phyloP scores from a whole-genome alignment of 768 basidiomycete genomes.

The Mycena albidolilacea region DNA sequence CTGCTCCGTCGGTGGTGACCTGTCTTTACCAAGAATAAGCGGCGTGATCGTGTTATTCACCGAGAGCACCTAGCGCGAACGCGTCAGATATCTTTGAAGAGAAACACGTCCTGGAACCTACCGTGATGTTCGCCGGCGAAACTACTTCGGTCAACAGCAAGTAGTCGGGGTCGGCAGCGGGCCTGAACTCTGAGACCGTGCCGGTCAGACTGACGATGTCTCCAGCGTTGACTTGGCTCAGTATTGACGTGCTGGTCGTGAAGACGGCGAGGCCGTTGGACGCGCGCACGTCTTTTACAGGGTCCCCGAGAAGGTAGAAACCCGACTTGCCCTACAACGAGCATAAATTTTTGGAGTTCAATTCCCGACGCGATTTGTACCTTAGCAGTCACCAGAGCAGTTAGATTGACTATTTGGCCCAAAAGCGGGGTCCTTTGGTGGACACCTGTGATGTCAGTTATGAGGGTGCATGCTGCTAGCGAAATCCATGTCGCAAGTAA shows the following conservation, averaged over 20 bases:
- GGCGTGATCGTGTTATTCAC: conserved; percentile 60
- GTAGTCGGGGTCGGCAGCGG: conserved; percentile 58
- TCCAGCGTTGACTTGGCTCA: conserved; percentile 59
- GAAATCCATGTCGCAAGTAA: conserved; percentile 48
- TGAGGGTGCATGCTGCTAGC: conserved; percentile 49
- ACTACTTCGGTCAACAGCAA: conserved; percentile 66
- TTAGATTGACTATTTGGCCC: conserved; percentile 64
- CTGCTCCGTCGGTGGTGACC: conserved; percentile 65
- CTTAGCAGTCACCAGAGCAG: conserved; percentile 69
- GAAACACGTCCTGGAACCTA: conserved; percentile 51
- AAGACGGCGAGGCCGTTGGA: conserved; percentile 69
- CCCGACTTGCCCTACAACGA: conserved; percentile 23
- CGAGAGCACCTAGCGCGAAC: too few relatives aligned
- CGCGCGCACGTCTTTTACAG: conserved; percentile 59
- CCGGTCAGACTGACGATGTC: conserved; percentile 64
- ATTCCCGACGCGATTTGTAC: conserved; percentile 42
- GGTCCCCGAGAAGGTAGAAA: conserved; percentile 35
- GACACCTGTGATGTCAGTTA: conserved; percentile 70
- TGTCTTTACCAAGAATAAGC: conserved; percentile 66
- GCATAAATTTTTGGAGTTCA: neutral
- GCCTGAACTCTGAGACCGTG: conserved; percentile 59
- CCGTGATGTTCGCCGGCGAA: conserved; percentile 58
- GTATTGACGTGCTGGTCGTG: conserved; percentile 55
- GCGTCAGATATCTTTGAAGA: too few relatives aligned
- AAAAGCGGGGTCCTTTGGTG: conserved; percentile 61